phyloP scores from a whole-genome alignment of 306 rosid genomes.

The Cicer judaicum region DNA sequence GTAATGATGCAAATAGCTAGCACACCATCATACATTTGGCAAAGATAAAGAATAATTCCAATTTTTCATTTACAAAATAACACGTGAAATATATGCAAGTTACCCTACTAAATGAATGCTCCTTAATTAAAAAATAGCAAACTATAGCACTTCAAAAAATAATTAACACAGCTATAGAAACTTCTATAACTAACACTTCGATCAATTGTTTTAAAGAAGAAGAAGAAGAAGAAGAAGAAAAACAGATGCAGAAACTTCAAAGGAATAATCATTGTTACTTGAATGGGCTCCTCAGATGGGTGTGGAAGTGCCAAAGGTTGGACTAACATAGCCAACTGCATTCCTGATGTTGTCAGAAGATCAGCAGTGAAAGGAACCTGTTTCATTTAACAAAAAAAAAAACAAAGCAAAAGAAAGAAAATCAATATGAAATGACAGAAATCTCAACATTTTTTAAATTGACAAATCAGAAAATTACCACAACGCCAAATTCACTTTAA shows the following conservation, averaged over 20 bases:
- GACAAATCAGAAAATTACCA: constrained; percentile 26
- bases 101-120: constrained; percentile 10
- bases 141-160: constrained; percentile 9
- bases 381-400: constrained; percentile 41
- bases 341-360: constrained; percentile 90
- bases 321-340: constrained; percentile 95
- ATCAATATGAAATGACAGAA: constrained; percentile 37
- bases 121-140: background rate
- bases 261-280: constrained; percentile 55
- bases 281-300: constrained; percentile 94
- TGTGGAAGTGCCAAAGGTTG: constrained; percentile 98
- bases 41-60: constrained; percentile 15
- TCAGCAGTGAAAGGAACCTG: constrained; percentile 94
- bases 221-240: background rate
- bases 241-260: constrained; percentile 38
- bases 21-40: constrained; percentile 32
- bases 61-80: constrained; percentile 2
- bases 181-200: constrained; percentile 35
- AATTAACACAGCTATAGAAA: constrained; percentile 6
- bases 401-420: constrained; percentile 37
- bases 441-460: constrained; percentile 34
- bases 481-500: constrained; percentile 35
- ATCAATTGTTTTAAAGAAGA: constrained; percentile 10
- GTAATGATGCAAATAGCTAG: constrained; percentile 22
- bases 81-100: background rate